phyloP scores from a whole-genome alignment of 345 rosid genomes.

The Arabidopsis arenosa region DNA sequence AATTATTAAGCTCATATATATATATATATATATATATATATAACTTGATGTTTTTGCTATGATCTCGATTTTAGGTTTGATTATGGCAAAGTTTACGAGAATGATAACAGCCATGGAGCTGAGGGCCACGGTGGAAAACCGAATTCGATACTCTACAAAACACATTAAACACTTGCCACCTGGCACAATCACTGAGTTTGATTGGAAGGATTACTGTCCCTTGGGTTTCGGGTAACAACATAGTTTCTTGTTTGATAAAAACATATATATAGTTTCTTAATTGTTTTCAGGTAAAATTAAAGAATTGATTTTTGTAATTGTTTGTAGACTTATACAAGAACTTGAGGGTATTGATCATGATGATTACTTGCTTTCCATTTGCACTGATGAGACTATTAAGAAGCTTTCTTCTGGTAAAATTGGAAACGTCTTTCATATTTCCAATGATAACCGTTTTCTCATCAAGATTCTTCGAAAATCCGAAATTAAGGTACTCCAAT shows the following conservation, averaged over 20 bases:
- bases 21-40: too few relatives aligned
- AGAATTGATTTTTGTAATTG: neutral
- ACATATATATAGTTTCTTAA: neutral
- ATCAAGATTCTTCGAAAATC: constrained; percentile 57
- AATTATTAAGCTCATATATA: too few relatives aligned
- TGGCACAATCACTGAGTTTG: constrained; percentile 46
- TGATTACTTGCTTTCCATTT: constrained; percentile 51
- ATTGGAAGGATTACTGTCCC: constrained; percentile 61
- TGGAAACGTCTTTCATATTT: constrained; percentile 45
- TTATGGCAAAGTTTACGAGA: constrained; percentile 36
- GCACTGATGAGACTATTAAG: constrained; percentile 50
- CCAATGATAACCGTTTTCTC: constrained; percentile 49
- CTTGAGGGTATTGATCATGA: constrained; percentile 47
- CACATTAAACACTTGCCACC: constrained; percentile 41
- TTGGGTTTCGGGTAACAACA: constrained; percentile 65
- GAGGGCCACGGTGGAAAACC: constrained; percentile 37
- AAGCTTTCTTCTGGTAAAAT: constrained; percentile 50
- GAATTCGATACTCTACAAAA: constrained; percentile 40
- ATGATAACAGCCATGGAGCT: constrained; percentile 43
- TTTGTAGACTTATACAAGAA: constrained; percentile 52
- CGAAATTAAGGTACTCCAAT: constrained; percentile 51
- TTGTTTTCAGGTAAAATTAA: neutral
- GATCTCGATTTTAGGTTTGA: constrained; percentile 11
- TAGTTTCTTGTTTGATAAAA: too few relatives aligned
- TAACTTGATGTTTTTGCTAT: neutral